phyloP scores from a whole-genome alignment of 768 basidiomycete species.

The Rhizopogon vesiculosus region DNA sequence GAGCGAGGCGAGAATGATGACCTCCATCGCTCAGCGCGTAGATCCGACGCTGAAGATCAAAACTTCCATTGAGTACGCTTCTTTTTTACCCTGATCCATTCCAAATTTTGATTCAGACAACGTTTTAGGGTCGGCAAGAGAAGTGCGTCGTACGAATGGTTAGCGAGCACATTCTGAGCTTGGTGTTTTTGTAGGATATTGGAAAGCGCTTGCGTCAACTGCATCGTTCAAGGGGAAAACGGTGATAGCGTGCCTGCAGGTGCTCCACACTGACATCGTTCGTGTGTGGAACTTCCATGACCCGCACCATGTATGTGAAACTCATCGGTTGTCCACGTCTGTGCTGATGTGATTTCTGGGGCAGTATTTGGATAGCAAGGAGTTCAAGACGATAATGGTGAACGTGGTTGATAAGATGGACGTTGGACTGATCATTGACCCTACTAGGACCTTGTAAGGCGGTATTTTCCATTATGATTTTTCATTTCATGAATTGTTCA shows the following conservation, averaged over 20 bases:
- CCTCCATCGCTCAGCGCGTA: not conserved
- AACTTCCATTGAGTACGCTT: no score
- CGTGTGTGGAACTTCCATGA: slow-evolving; percentile 13
- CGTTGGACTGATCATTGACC: no score
- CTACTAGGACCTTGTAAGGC: not conserved
- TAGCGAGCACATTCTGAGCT: not conserved
- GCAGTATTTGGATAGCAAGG: not conserved
- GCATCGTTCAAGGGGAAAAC: slow-evolving; percentile 5
- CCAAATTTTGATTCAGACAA: not conserved
- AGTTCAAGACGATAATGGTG: not conserved
- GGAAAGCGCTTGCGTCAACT: slow-evolving; percentile 9
- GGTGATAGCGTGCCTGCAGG: slow-evolving; percentile 8
- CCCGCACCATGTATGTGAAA: not conserved
- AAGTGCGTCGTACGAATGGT: slow-evolving; percentile 1
- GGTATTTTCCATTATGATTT: no score
- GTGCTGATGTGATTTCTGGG: not conserved
- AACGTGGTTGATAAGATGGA: not conserved
- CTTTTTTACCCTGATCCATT: no score
- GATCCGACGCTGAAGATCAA: no score
- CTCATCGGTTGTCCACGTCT: no score
- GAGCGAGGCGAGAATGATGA: not conserved
- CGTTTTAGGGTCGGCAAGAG: not conserved
- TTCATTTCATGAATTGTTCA: not conserved
- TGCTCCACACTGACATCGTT: slow-evolving; percentile 16
- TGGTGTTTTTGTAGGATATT: slow-evolving; percentile 10